A percentile compares a stretch with the other conserved stretches of the same genome.
phyloP scores from a whole-genome alignment of 225 moss, liverwort and hornwort species.

The Thuidium tamariscinum region DNA sequence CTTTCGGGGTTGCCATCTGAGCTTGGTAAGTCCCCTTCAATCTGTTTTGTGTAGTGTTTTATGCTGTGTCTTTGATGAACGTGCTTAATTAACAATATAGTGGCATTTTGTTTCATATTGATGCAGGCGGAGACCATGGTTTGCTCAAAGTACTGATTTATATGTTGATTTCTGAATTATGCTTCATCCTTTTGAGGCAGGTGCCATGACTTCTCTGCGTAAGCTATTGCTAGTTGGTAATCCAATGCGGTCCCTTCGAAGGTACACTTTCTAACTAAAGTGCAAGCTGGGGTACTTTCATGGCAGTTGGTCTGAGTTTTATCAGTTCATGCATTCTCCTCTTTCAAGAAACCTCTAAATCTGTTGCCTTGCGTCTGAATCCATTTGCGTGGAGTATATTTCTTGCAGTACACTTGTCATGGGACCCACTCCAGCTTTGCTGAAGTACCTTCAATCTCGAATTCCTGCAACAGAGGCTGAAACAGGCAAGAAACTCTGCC shows the following conservation, averaged over 20 bases:
- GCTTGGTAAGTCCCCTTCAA: constrained; percentile 37
- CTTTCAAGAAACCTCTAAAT: neutral
- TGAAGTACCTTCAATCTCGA: constrained; percentile 81
- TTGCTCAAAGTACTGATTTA: neutral
- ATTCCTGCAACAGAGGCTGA: constrained; percentile 53
- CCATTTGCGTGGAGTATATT: neutral
- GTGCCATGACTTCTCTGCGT: constrained; percentile 72
- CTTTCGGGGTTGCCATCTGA: constrained; percentile 78
- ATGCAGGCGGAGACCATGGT: neutral
- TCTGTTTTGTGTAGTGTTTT: neutral
- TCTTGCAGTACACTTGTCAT: constrained; percentile 57
- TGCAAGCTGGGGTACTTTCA: neutral
- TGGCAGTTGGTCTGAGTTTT: neutral
- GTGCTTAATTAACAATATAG: neutral
- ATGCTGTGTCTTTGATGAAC: neutral
- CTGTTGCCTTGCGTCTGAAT: neutral
- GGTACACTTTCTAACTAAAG: constrained; percentile 10
- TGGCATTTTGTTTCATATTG: neutral
- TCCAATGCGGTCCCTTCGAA: constrained; percentile 78
- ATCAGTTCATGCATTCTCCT: neutral
- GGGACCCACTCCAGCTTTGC: constrained; percentile 81
- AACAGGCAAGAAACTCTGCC: constrained; percentile 7
- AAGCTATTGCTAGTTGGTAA: constrained; percentile 82
- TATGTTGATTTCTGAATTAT: neutral
- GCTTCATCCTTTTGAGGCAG: constrained; percentile 20